phyloP scores from a whole-genome alignment of 495 filamentous ascomycete genomes.

The Neurospora intermedia region DNA sequence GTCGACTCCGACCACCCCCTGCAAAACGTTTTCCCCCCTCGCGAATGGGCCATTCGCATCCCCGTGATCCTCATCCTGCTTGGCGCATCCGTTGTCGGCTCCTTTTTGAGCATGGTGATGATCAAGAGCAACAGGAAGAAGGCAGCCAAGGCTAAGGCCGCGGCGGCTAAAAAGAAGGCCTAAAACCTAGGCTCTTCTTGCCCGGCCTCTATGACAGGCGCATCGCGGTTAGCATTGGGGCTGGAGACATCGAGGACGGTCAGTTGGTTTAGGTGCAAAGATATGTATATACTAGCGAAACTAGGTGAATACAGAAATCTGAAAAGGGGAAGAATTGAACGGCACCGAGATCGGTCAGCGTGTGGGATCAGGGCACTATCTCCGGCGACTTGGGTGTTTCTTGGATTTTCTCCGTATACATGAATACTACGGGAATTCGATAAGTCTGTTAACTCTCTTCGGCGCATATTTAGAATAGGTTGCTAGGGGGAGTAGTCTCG shows the following conservation, averaged over 20 bases:
- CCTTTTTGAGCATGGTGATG: slow-evolving; percentile 95
- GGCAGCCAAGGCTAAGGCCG: slow-evolving; percentile 78
- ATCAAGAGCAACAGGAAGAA: slow-evolving; percentile 97
- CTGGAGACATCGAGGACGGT: too few species aligned
- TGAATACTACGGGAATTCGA: background rate
- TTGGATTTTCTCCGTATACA: background rate
- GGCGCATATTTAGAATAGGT: background rate
- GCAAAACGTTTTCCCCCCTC: slow-evolving; percentile 89
- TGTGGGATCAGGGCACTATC: background rate
- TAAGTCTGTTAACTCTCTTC: background rate
- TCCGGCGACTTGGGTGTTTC: background rate
- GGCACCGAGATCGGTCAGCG: background rate
- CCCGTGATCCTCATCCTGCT: slow-evolving; percentile 92
- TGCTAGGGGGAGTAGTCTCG: background rate
- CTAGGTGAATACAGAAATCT: background rate
- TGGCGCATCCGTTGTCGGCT: slow-evolving; percentile 87
- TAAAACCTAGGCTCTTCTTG: slow-evolving; percentile 5
- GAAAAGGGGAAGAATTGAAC: background rate
- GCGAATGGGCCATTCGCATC: slow-evolving; percentile 97
- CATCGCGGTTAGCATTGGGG: background rate
- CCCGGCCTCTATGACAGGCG: background rate
- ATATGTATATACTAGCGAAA: background rate
- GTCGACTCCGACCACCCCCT: slow-evolving; percentile 90
- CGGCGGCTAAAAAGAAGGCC: slow-evolving; percentile 45
- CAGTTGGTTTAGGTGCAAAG: background rate